Percentiles rank a stretch among this genome's conserved stretches.
Evolutionary conservation across 2,329 filamentous ascomycete genomes (phyloP).

Genomic region (Botryotinia narcissicola): DNA sequence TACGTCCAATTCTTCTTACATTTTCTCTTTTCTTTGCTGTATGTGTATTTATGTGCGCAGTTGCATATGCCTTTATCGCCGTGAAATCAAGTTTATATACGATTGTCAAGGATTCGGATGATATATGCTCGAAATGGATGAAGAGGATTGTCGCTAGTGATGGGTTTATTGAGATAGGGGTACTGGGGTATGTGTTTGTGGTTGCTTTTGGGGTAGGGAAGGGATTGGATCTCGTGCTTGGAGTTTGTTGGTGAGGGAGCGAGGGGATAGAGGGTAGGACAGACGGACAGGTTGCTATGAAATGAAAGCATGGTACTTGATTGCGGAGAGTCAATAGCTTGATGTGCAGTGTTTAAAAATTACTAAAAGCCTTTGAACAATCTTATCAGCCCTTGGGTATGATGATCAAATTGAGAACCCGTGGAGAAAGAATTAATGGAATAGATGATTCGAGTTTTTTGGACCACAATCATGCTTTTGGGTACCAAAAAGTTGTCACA

Average conservation of each 20-base stretch:
- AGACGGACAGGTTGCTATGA: neutral
- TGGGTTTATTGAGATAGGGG: neutral
- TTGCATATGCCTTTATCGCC: neutral
- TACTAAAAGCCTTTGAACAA: neutral
- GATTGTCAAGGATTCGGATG: neutral
- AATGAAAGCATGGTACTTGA: neutral
- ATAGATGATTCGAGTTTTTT: neutral
- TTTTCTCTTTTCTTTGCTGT: neutral
- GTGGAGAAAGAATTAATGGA: neutral
- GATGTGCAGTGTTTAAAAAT: neutral
- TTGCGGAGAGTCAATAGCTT: neutral
- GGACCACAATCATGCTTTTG: neutral
- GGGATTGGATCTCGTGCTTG: slow-evolving; percentile 9
- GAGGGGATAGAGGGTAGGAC: no score
- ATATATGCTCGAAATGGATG: neutral
- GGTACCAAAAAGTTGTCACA: neutral
- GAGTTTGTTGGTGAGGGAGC: slow-evolving; percentile 2
- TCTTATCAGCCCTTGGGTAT: neutral
- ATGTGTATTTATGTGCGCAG: slow-evolving; percentile 8
- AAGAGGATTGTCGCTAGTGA: neutral
- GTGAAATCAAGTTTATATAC: neutral
- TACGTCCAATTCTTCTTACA: neutral
- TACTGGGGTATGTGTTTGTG: neutral
- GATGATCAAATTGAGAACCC: neutral
- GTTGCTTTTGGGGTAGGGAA: slow-evolving; percentile 7